These are phyloP conservation scores for Candida succiphila DNA, from an alignment of 805 yeast genomes.

Conservation along the genomic window DNA sequence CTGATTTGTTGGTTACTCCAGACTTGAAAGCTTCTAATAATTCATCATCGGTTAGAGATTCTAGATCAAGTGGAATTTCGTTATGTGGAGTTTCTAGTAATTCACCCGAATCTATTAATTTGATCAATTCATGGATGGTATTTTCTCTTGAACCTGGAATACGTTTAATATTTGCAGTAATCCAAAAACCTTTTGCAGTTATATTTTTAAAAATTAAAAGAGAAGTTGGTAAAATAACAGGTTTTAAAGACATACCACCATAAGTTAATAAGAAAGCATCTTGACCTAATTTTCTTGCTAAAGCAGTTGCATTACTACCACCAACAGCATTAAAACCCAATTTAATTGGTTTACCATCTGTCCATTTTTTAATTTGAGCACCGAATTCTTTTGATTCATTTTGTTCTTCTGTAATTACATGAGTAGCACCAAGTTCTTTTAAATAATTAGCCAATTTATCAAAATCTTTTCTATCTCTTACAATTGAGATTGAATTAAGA, in stretches of 20 bases:
- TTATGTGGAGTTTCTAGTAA: slow-evolving; percentile 37
- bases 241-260: slow-evolving; percentile 97
- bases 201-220: slow-evolving; percentile 84
- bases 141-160: slow-evolving; percentile 51
- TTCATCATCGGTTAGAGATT: slow-evolving; percentile 30
- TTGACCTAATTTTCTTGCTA: slow-evolving; percentile 71
- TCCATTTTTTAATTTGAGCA: slow-evolving; percentile 44
- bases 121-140: slow-evolving; percentile 44
- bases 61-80: slow-evolving; percentile 26
- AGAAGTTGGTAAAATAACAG: slow-evolving; percentile 85
- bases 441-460: slow-evolving; percentile 48
- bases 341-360: slow-evolving; percentile 44
- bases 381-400: slow-evolving; percentile 61
- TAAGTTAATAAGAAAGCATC: slow-evolving; percentile 81
- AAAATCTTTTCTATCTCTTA: slow-evolving; percentile 76
- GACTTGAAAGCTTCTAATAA: slow-evolving; percentile 30
- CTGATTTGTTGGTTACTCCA: slow-evolving; percentile 31
- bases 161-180: slow-evolving; percentile 53
- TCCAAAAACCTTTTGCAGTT: slow-evolving; percentile 88
- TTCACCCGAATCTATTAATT: slow-evolving; percentile 49
- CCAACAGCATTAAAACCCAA: slow-evolving; percentile 91
- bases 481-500: slow-evolving; percentile 74
- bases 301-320: slow-evolving; percentile 72
- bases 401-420: slow-evolving; percentile 84
- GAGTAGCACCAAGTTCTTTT: slow-evolving; percentile 66